Conservation (phyloP, 1,139 yeast genomes). For the Hansenula sp. region DNA sequence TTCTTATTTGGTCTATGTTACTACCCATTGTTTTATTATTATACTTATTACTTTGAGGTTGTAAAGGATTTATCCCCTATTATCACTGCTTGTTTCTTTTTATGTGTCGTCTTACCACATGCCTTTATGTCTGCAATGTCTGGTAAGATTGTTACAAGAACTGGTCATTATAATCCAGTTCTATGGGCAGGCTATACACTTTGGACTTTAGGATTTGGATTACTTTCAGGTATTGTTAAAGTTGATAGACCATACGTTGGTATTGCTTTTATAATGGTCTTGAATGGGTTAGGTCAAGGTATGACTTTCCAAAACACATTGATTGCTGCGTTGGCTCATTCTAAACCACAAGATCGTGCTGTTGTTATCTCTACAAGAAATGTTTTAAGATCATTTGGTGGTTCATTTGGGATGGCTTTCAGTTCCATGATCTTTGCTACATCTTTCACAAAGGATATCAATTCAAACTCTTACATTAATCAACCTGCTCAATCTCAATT, state of each 20-base stretch:
- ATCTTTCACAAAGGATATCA: constrained; percentile 23
- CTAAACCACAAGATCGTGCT: constrained; percentile 47
- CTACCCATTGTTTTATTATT: constrained; percentile 37
- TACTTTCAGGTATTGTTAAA: constrained; percentile 28
- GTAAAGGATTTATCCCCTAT: constrained; percentile 36
- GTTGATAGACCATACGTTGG: too few relatives aligned
- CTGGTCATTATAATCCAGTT: constrained; percentile 39
- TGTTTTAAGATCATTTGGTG: constrained; percentile 50
- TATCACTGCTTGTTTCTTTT: constrained; percentile 33
- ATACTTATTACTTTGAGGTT: constrained; percentile 47
- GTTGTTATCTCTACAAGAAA: constrained; percentile 54
- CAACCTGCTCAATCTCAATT: background rate
- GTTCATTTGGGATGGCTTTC: constrained; percentile 50
- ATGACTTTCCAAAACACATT: constrained; percentile 52
- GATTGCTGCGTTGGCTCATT: constrained; percentile 53
- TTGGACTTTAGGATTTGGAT: constrained; percentile 40
- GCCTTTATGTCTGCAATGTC: constrained; percentile 35
- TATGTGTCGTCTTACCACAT: constrained; percentile 41
- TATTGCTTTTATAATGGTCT: constrained; percentile 32
- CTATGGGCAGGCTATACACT: constrained; percentile 36
- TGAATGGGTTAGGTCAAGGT: constrained; percentile 50
- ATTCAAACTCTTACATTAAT: background rate
- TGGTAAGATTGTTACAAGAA: constrained; percentile 38
- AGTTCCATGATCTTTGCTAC: constrained; percentile 37
- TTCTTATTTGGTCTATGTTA: constrained; percentile 29